These are phyloP conservation scores for Juncus inflexus DNA, from an alignment of 176 grass and related monocot genomes.

Conservation along the genomic window DNA sequence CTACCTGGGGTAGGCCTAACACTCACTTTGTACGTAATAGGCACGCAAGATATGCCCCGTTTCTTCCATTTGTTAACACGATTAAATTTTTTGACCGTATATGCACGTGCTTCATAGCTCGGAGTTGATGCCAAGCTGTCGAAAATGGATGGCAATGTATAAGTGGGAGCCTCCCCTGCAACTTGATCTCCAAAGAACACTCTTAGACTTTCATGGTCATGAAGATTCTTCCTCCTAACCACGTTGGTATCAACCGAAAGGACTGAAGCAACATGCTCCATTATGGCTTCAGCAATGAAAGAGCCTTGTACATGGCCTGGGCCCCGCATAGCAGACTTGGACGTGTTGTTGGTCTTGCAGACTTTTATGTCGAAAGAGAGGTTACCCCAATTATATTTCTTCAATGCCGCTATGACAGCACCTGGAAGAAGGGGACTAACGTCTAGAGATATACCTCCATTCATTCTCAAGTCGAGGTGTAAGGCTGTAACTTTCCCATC, in stretches of 20 bases:
- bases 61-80: conserved; percentile 60
- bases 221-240: conserved; percentile 68
- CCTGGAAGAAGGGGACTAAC: conserved; percentile 3
- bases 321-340: conserved; percentile 51
- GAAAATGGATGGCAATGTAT: conserved; percentile 59
- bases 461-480: conserved; percentile 49
- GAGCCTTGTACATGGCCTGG: conserved; percentile 75
- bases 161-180: conserved; percentile 45
- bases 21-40: conserved; percentile 43
- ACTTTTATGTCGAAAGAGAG: conserved; percentile 57
- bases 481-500: conserved; percentile 59
- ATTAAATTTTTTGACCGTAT: conserved; percentile 48
- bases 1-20: conserved; percentile 54
- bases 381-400: conserved; percentile 74
- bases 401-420: conserved; percentile 38
- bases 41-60: conserved; percentile 78
- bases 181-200: conserved; percentile 31
- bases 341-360: conserved; percentile 72
- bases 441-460: conserved; percentile 52
- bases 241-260: conserved; percentile 44
- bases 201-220: conserved; percentile 48
- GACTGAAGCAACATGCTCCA: conserved; percentile 63
- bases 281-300: conserved; percentile 81
- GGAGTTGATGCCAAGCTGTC: conserved; percentile 57
- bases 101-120: conserved; percentile 37